These are phyloP conservation scores for Kappamyces sp. DNA, from an alignment of 192 early-diverging fungal species.

Conservation along the genomic window DNA sequence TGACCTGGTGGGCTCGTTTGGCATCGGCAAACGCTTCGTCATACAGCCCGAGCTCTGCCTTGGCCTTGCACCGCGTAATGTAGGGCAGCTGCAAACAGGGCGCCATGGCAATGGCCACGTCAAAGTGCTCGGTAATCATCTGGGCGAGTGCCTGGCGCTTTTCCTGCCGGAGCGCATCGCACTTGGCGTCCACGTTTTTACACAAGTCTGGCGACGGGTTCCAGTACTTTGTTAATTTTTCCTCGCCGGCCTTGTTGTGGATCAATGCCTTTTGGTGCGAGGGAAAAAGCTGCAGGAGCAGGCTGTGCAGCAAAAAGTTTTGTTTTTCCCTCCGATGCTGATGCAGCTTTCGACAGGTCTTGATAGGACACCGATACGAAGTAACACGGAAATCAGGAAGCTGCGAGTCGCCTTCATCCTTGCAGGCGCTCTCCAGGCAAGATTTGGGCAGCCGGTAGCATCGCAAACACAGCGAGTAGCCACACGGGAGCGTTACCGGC, in stretches of 20 bases:
- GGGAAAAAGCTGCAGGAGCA: constrained; percentile 14
- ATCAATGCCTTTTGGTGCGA: background rate
- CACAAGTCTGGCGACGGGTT: background rate
- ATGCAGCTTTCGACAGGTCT: constrained; percentile 14
- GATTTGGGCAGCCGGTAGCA: background rate
- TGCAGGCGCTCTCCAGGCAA: background rate
- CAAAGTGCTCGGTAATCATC: constrained; percentile 14
- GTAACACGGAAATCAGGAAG: background rate
- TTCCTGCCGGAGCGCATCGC: background rate
- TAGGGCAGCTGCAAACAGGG: constrained; percentile 21
- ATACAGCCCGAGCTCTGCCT: constrained; percentile 9
- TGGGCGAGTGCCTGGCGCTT: background rate
- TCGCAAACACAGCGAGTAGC: background rate
- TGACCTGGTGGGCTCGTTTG: constrained; percentile 1
- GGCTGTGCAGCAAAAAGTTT: constrained; percentile 11
- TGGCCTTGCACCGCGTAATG: constrained; percentile 13
- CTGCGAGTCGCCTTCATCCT: background rate
- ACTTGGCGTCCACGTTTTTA: background rate
- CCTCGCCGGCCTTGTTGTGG: constrained; percentile 9
- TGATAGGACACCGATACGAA: constrained; percentile 17
- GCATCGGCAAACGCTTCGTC: constrained; percentile 15
- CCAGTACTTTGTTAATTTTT: background rate
- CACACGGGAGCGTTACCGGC: constrained; percentile 6
- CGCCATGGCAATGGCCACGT: constrained; percentile 6
- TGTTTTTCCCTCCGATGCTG: constrained; percentile 17